Percentiles rank a stretch among this genome's conserved stretches.
These are phyloP conservation scores for Nemania bipapillata DNA, from an alignment of 2,329 filamentous ascomycete species.

Conservation along the genomic window DNA sequence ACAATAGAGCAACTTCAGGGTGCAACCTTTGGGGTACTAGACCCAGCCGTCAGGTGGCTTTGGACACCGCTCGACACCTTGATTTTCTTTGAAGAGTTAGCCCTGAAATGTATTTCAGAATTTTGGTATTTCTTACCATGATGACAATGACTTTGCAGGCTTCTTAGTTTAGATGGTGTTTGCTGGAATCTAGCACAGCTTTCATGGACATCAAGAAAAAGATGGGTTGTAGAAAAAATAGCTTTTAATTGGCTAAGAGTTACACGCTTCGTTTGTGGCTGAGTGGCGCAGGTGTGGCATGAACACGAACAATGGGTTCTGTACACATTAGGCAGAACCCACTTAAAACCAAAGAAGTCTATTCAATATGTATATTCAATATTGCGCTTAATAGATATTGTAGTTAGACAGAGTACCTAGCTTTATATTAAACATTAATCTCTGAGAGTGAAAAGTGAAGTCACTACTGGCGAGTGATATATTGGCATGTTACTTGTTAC, in stretches of 20 bases:
- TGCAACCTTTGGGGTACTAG: constrained; percentile 40
- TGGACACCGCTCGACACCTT: constrained; percentile 33
- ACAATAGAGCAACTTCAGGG: neutral
- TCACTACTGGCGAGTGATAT: no score
- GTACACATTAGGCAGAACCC: no score
- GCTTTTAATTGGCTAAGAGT: constrained; percentile 35
- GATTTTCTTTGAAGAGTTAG: constrained; percentile 36
- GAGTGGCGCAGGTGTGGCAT: constrained; percentile 23
- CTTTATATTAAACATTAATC: no score
- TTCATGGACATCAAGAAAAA: constrained; percentile 27
- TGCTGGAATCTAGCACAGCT: neutral
- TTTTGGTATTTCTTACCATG: constrained; percentile 27
- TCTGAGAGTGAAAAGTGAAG: no score
- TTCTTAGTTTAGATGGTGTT: constrained; percentile 7
- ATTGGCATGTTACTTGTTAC: no score
- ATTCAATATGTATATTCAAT: no score
- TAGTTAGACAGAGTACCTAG: no score
- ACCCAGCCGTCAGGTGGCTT: constrained; percentile 60
- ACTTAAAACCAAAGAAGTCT: no score
- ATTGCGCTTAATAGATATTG: neutral
- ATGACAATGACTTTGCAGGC: constrained; percentile 10
- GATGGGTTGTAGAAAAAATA: constrained; percentile 19
- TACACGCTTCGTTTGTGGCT: constrained; percentile 21
- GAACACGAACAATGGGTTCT: no score
- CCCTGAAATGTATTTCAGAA: neutral